Conservation (phyloP, 805 yeast species). For the Barnettozyma sucrosica region DNA sequence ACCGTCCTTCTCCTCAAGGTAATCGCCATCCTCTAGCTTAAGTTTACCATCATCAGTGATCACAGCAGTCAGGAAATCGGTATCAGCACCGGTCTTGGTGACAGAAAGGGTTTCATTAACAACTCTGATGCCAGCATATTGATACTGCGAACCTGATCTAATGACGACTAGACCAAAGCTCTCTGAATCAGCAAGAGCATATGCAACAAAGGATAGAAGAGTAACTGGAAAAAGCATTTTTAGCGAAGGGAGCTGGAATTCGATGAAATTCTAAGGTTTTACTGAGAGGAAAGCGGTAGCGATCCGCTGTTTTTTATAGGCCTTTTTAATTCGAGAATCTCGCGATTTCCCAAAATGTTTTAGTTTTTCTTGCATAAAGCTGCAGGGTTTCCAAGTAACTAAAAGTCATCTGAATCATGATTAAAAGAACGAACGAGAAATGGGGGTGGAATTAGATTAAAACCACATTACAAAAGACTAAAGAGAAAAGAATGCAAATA, state of each 20-base stretch:
- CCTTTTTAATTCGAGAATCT: no score
- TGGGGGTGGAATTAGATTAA: no score
- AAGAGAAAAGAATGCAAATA: no score
- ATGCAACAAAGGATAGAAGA: neutral
- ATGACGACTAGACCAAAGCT: constrained; percentile 29
- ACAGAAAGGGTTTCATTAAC: constrained; percentile 14
- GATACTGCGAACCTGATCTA: constrained; percentile 32
- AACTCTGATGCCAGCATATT: constrained; percentile 24
- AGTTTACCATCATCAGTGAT: neutral
- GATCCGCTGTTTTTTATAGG: neutral
- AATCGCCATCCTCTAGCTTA: neutral
- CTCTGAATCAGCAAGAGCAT: constrained; percentile 26
- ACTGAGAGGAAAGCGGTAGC: no score
- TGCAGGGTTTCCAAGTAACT: no score
- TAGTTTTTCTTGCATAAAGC: no score
- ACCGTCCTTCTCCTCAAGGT: neutral
- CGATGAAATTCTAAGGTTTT: no score
- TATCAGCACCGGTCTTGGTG: constrained; percentile 8
- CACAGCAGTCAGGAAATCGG: neutral
- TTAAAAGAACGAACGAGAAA: no score
- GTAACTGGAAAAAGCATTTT: neutral
- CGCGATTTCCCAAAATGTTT: no score
- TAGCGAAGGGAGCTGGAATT: neutral
- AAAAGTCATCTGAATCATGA: no score
- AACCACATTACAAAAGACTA: no score